These are phyloP conservation scores for Mrakia blollopis DNA, from an alignment of 768 basidiomycete genomes.

Conservation along the genomic window DNA sequence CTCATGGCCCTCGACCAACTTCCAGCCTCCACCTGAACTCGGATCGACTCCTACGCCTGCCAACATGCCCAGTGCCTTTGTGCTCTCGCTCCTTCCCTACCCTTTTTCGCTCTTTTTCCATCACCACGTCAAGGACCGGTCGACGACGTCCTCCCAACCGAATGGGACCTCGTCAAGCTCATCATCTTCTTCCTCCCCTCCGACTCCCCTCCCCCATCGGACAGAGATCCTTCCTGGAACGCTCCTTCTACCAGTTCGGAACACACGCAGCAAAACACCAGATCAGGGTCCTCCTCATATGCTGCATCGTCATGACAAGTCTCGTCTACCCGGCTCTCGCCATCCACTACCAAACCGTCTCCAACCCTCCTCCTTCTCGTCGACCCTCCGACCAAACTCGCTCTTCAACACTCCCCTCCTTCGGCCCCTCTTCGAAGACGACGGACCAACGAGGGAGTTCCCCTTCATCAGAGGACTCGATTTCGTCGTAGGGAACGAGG, in stretches of 20 bases:
- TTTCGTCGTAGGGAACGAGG: not conserved
- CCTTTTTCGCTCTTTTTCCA: constrained; percentile 17
- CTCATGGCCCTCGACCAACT: not conserved
- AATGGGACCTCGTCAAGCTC: constrained; percentile 1
- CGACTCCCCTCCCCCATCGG: constrained; percentile 1
- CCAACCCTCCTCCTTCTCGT: constrained; percentile 50
- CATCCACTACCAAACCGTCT: constrained; percentile 51
- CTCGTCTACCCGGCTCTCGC: constrained; percentile 87
- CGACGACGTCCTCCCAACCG: not conserved
- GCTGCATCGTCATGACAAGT: constrained; percentile 78
- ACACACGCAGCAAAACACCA: constrained; percentile 46
- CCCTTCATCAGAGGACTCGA: constrained; percentile 6
- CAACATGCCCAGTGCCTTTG: constrained; percentile 19
- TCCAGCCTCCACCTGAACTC: not conserved
- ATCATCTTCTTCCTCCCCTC: not conserved
- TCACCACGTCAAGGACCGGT: not conserved
- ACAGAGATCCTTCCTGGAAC: constrained; percentile 16
- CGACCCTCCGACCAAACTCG: constrained; percentile 47
- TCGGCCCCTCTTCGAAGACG: constrained; percentile 50
- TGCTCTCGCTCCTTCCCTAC: constrained; percentile 29
- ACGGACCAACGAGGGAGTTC: constrained; percentile 49
- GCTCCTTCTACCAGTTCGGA: constrained; percentile 21
- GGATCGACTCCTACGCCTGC: not conserved
- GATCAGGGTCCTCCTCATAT: constrained; percentile 80
- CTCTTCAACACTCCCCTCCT: constrained; percentile 55